Evolutionary conservation across 129 eudicot genomes (phyloP), one percentile per base, ranked within the genome.

Genomic region (Helianthus annuus): DNA sequence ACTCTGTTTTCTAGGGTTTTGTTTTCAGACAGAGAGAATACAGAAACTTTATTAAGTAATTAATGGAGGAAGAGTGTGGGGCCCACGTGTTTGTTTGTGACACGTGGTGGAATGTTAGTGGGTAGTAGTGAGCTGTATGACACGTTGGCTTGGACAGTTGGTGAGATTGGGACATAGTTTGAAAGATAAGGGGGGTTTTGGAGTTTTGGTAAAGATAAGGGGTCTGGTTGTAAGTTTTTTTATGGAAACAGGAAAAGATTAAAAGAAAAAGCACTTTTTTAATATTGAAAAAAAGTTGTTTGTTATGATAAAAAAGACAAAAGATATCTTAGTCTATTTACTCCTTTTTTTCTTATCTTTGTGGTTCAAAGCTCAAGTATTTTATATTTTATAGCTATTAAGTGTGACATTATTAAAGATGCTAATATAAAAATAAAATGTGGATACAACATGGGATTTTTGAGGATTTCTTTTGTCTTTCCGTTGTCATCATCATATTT

Each of bases 71-170:
- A 55, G 63, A 48, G 32, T n/a, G 58, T 53, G 73, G 69, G 75
- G 13, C 60, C 63, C 70, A 36, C 36, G 4, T 54, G 32, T 17
- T 76, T 44, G 22, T 32, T 7, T 11, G 34, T n/a, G 69, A 79
- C 87, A 58, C 75, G 81, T 57, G 83, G 19, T 42, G 2, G 17
- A 0, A 10, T 2, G 0, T 44, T 58, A 71, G 17, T 70, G 81
- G 80, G 10, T 29, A 1, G 5, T 6, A 4, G 27, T 66, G 83
- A 83, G 78, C 48, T 78, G 86, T 81, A 36, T 29, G 57, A 74
- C 86, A 83, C 86, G 83, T 83, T 42, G 53, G 70, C 75, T 48
- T 65, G 17, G 32, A 64, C 74, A 40, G 49, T 56, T 54, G 40
- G 7, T 10, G 22, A 5, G 1, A 13, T 9, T 49, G 36, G 4